Conservation (phyloP, 495 filamentous ascomycete species). For the Penicillium paxilli region DNA sequence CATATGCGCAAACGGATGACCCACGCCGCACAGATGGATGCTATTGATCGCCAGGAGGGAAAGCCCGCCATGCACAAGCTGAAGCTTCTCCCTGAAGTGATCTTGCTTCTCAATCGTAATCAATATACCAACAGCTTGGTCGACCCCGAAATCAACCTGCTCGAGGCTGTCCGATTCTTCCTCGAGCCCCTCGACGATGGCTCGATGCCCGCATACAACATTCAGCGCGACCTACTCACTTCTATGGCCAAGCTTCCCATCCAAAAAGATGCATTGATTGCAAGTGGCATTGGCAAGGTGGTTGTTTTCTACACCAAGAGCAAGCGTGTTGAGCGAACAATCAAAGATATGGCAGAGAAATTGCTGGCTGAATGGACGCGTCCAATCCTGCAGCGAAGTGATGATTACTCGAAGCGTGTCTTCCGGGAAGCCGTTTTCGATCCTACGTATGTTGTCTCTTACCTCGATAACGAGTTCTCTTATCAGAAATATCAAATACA, state of each 20-base stretch:
- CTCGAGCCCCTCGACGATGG: slow-evolving; percentile 93
- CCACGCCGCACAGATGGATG: slow-evolving; percentile 83
- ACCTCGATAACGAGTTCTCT: too few relatives aligned
- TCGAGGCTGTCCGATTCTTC: slow-evolving; percentile 95
- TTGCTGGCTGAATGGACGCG: slow-evolving; percentile 93
- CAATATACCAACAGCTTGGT: slow-evolving; percentile 77
- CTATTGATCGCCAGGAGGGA: slow-evolving; percentile 70
- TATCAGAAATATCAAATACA: too few relatives aligned
- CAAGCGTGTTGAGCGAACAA: slow-evolving; percentile 77
- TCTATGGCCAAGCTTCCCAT: slow-evolving; percentile 78
- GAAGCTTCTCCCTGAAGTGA: slow-evolving; percentile 90
- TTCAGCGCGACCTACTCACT: slow-evolving; percentile 90
- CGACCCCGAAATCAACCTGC: slow-evolving; percentile 91
- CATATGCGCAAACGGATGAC: slow-evolving; percentile 89
- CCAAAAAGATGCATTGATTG: slow-evolving; percentile 83
- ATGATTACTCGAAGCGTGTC: slow-evolving; percentile 84
- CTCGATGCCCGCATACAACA: slow-evolving; percentile 90
- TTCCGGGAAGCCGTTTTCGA: slow-evolving; percentile 57
- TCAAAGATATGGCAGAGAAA: slow-evolving; percentile 91
- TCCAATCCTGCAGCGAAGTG: slow-evolving; percentile 89
- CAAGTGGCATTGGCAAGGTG: slow-evolving; percentile 93
- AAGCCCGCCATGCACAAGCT: slow-evolving; percentile 89
- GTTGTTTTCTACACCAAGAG: slow-evolving; percentile 95
- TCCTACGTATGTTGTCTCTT: slow-evolving; percentile 51
- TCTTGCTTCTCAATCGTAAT: slow-evolving; percentile 82